These are phyloP conservation scores for Musa acuminata DNA, from an alignment of 176 grass and related monocot genomes.

Conservation along the genomic window DNA sequence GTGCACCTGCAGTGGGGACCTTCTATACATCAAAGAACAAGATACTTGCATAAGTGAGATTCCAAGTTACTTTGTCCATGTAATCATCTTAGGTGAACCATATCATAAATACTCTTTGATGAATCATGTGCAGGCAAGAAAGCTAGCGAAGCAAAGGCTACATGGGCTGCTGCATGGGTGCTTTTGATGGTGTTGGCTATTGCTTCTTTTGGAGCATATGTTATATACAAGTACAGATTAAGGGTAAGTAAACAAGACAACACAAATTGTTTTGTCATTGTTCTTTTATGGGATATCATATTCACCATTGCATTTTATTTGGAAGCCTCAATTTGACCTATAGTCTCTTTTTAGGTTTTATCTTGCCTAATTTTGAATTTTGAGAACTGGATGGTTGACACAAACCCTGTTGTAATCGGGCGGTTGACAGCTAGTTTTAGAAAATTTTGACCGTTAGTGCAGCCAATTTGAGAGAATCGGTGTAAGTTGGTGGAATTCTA, in stretches of 20 bases:
- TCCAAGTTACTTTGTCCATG: not conserved
- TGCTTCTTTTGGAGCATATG: conserved; percentile 39
- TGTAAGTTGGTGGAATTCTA: not conserved
- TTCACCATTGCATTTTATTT: not conserved
- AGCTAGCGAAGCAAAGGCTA: conserved; percentile 46
- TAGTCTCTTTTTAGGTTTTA: not conserved
- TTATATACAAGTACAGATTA: conserved; percentile 72
- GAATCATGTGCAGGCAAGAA: conserved; percentile 43
- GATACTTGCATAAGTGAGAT: conserved; percentile 61
- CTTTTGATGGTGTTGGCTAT: conserved; percentile 37
- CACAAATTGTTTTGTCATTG: not conserved
- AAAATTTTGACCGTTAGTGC: not conserved
- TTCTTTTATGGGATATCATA: not conserved
- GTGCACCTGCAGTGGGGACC: conserved; percentile 53
- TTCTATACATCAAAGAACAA: conserved; percentile 60
- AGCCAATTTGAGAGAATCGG: not conserved
- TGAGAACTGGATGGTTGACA: not conserved
- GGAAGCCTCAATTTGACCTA: not conserved
- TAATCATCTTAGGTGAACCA: not conserved
- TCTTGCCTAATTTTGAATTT: not conserved
- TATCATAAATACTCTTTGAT: not conserved
- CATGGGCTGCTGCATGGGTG: conserved; percentile 66
- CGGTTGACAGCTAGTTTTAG: not conserved
- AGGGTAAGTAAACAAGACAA: conserved; percentile 36
- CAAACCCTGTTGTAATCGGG: not conserved